Evolutionary conservation across 352 stramenopile genomes (phyloP).

Genomic region (Thalassiosira mediterranea): DNA sequence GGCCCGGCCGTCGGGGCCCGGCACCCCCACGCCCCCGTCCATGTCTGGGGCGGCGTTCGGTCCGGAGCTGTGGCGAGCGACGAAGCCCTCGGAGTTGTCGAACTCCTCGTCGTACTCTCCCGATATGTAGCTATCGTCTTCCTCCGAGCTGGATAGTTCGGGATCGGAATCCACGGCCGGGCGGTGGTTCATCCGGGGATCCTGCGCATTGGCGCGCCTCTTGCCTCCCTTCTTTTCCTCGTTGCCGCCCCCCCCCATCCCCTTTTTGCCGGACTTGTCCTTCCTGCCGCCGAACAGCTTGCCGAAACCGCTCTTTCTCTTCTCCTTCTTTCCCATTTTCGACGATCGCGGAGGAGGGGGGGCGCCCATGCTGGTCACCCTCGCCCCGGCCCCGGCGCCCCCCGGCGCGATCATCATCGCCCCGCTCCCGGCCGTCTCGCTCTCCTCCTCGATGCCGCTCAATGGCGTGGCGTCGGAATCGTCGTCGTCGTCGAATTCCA

Average conservation of each 20-base stretch:
- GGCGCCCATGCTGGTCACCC: background rate
- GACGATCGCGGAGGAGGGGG: background rate
- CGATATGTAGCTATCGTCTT: constrained; percentile 34
- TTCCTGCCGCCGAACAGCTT: constrained; percentile 28
- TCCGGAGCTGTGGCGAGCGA: background rate
- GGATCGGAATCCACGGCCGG: constrained; percentile 11
- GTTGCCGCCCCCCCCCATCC: background rate
- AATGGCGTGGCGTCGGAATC: constrained; percentile 8
- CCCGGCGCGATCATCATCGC: background rate
- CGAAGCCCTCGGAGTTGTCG: constrained; percentile 8
- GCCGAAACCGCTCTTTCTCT: constrained; percentile 10
- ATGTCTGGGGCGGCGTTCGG: background rate
- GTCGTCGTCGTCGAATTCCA: constrained; percentile 18
- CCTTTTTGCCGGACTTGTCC: background rate
- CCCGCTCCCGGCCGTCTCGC: background rate
- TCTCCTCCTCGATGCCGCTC: constrained; percentile 20
- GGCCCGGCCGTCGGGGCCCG: constrained; percentile 10
- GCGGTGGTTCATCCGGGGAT: constrained; percentile 4
- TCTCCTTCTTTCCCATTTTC: constrained; percentile 9
- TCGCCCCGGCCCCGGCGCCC: background rate
- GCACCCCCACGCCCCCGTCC: constrained; percentile 30
- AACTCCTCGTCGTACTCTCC: constrained; percentile 48
- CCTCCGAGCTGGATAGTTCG: background rate
- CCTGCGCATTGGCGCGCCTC: background rate
- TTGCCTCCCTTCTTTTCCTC: background rate